Evolutionary conservation across 305 asterid species (phyloP).

Genomic region (Rubia balearica): DNA sequence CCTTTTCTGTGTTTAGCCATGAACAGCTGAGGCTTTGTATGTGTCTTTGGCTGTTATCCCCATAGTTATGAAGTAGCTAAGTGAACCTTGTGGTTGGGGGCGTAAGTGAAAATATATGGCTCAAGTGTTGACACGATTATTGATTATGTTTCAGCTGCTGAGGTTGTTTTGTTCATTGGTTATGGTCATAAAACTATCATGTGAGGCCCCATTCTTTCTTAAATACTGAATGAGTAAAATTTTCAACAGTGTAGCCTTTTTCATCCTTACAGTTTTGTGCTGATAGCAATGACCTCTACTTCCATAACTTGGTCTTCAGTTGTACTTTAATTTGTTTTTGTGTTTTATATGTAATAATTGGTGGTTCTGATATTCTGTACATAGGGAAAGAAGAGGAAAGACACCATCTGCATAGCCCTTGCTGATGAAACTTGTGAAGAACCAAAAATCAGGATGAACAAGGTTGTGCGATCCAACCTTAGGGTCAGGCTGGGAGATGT

Average conservation of each 20-base stretch:
- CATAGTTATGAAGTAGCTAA: background rate
- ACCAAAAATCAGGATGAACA: slow-evolving; percentile 54
- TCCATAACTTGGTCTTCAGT: too few relatives aligned
- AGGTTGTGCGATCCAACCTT: slow-evolving; percentile 74
- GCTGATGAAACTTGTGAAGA: slow-evolving; percentile 81
- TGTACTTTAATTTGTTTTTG: too few relatives aligned
- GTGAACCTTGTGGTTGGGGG: too few relatives aligned
- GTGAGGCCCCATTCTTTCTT: background rate
- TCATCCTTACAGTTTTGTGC: background rate
- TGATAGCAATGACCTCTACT: too few relatives aligned
- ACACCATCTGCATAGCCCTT: slow-evolving; percentile 79
- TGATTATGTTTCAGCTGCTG: background rate
- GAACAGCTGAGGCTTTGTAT: background rate
- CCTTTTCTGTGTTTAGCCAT: too few relatives aligned
- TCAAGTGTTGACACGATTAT: too few relatives aligned
- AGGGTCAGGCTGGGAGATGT: slow-evolving; percentile 92
- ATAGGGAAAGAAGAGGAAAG: slow-evolving; percentile 87
- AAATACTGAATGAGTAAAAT: background rate
- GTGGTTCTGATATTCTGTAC: background rate
- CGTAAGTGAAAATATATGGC: too few relatives aligned
- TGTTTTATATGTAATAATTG: background rate
- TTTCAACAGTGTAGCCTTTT: background rate
- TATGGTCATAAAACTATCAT: background rate
- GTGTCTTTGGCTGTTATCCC: background rate
- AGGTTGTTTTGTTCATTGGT: background rate